Percentiles rank a stretch among this genome's conserved stretches.
phyloP scores from a whole-genome alignment of 345 rosid species.

The Eutrema yunnanense region DNA sequence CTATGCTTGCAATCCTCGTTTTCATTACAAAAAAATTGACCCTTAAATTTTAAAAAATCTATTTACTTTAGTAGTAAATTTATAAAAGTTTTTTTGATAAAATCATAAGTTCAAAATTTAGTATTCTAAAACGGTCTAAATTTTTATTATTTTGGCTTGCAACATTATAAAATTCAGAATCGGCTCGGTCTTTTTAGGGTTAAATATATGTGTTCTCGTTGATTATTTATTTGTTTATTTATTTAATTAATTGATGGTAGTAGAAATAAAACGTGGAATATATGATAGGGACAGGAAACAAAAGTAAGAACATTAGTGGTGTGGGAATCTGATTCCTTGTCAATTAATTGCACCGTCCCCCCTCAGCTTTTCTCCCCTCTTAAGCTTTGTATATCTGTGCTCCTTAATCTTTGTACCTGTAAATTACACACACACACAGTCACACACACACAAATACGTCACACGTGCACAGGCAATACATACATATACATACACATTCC shows the following conservation, averaged over 20 bases:
- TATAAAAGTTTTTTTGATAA: too few relatives aligned
- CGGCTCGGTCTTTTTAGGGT: not conserved
- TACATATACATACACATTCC: not conserved
- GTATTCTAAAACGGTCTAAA: too few relatives aligned
- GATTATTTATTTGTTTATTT: not conserved
- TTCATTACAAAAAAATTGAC: too few relatives aligned
- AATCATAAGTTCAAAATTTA: too few relatives aligned
- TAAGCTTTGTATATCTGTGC: slow-evolving; percentile 19
- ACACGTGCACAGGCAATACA: slow-evolving; percentile 1
- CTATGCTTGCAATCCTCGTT: too few relatives aligned
- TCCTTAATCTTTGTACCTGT: slow-evolving; percentile 17
- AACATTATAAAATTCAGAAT: fast-evolving
- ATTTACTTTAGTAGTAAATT: too few relatives aligned
- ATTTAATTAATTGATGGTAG: not conserved
- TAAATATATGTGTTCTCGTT: not conserved
- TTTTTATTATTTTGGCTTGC: too few relatives aligned
- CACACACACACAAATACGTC: not conserved
- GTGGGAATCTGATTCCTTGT: slow-evolving; percentile 36
- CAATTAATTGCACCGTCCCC: slow-evolving; percentile 32
- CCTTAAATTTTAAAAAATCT: too few relatives aligned
- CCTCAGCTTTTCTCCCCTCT: slow-evolving; percentile 2
- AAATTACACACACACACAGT: not conserved
- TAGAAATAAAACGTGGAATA: slow-evolving; percentile 24
- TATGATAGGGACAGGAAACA: slow-evolving; percentile 28
- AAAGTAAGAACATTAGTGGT: slow-evolving; percentile 27